Conservation (phyloP, 192 early-diverging fungal genomes). For the Chytriomyces hyalinus region DNA sequence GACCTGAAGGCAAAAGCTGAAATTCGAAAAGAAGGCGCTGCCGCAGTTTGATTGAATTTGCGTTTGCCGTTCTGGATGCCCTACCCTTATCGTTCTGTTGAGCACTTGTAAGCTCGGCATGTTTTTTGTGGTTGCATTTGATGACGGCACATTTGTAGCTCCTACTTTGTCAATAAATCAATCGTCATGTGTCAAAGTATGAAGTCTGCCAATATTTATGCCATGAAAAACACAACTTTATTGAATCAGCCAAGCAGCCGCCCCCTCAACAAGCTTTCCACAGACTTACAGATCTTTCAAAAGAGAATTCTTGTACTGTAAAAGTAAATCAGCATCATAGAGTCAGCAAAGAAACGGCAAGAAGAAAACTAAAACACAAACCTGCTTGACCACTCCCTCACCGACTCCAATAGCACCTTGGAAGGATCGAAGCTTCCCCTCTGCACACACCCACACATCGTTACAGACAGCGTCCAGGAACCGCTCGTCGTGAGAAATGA, state of each 20-base stretch:
- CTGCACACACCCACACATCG: slow-evolving; percentile 93
- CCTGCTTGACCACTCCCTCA: slow-evolving; percentile 63
- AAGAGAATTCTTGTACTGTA: neutral
- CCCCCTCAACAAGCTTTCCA: neutral
- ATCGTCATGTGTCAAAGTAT: neutral
- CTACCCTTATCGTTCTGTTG: too few species aligned
- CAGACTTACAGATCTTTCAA: neutral
- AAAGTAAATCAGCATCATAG: too few species aligned
- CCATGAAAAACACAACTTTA: neutral
- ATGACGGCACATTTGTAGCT: too few species aligned
- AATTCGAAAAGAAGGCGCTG: slow-evolving; percentile 16
- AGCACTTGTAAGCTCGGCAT: too few species aligned
- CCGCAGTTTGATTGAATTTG: slow-evolving; percentile 5
- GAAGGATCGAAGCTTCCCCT: slow-evolving; percentile 82
- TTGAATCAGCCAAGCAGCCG: neutral
- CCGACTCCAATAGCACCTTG: slow-evolving; percentile 61
- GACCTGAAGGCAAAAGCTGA: slow-evolving; percentile 2
- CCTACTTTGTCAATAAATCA: too few species aligned
- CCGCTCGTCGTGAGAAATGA: slow-evolving; percentile 84
- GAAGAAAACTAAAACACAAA: neutral
- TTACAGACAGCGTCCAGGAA: slow-evolving; percentile 83
- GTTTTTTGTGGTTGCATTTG: too few species aligned
- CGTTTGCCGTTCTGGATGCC: too few species aligned
- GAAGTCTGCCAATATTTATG: neutral
- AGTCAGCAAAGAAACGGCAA: too few species aligned